Evolutionary conservation across 768 basidiomycete species (phyloP).

Genomic region (Peribolospora baueri): DNA sequence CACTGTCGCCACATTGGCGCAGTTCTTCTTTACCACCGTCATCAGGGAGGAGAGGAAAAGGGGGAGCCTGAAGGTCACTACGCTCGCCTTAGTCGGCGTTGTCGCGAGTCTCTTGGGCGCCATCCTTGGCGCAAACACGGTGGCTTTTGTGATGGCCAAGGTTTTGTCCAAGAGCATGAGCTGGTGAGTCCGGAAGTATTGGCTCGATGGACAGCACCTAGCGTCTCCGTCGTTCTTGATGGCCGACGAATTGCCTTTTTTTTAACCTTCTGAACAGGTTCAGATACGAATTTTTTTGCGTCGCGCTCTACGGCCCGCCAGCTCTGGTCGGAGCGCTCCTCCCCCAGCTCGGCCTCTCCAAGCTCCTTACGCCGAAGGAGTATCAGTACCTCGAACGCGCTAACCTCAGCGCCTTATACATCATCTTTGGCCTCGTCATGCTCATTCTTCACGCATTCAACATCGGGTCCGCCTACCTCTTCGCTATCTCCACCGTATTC

Average conservation of each 20-base stretch:
- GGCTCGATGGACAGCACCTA: neutral
- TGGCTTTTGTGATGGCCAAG: slow-evolving; percentile 42
- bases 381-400: slow-evolving; percentile 33
- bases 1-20: slow-evolving; percentile 9
- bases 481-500: slow-evolving; percentile 37
- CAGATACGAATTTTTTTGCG: slow-evolving; percentile 34
- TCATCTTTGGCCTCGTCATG: slow-evolving; percentile 36
- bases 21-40: slow-evolving; percentile 5
- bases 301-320: slow-evolving; percentile 51
- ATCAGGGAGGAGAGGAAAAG: slow-evolving; percentile 10
- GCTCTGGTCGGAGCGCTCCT: slow-evolving; percentile 38
- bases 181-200: slow-evolving; percentile 24
- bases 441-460: slow-evolving; percentile 34
- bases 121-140: slow-evolving; percentile 37
- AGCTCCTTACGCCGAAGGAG: slow-evolving; percentile 25
- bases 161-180: slow-evolving; percentile 47
- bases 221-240: neutral
- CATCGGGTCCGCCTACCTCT: slow-evolving; percentile 52
- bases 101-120: slow-evolving; percentile 32
- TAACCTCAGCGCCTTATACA: slow-evolving; percentile 31
- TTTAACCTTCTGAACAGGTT: slow-evolving; percentile 28
- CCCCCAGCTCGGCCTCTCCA: slow-evolving; percentile 31
- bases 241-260: neutral
- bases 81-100: slow-evolving; percentile 29
- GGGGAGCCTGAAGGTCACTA: slow-evolving; percentile 9